Evolutionary conservation across 257 asterid genomes (phyloP).

Genomic region (Capsicum chinense): DNA sequence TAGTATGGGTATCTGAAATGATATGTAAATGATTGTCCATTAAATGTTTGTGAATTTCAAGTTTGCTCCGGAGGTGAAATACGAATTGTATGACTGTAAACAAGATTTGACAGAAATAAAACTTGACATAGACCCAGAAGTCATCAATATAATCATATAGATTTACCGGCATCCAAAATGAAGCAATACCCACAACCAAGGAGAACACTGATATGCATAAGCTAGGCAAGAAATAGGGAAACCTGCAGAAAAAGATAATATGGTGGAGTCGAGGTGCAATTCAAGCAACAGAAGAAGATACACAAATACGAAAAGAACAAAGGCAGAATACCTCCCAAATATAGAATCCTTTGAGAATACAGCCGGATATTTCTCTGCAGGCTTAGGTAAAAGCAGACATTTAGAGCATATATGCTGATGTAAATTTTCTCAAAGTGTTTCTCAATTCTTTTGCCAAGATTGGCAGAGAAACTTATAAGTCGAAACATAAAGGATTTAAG

Average conservation of each 20-base stretch:
- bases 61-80: neutral
- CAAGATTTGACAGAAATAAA: neutral
- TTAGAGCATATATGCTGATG: neutral
- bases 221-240: conserved; percentile 31
- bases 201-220: conserved; percentile 25
- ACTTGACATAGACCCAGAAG: neutral
- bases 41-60: too few species aligned
- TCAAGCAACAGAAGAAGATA: neutral
- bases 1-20: neutral
- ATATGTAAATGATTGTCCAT: too few species aligned
- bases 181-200: conserved; percentile 12
- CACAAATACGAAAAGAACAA: neutral
- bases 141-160: neutral
- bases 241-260: conserved; percentile 9
- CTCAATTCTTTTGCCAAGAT: neutral
- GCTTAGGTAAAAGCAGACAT: neutral
- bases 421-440: neutral
- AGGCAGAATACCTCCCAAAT: conserved; percentile 20
- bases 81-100: neutral
- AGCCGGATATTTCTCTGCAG: conserved; percentile 24
- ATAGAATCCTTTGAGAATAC: conserved; percentile 23
- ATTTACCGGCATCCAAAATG: conserved; percentile 33
- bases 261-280: neutral
- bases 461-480: too few species aligned
- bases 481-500: neutral